A percentile compares a stretch with the other conserved stretches of the same genome.
Conservation (phyloP, 1,284 basidiomycete species). For the Microbotryum lychnidis-dioicae region DNA sequence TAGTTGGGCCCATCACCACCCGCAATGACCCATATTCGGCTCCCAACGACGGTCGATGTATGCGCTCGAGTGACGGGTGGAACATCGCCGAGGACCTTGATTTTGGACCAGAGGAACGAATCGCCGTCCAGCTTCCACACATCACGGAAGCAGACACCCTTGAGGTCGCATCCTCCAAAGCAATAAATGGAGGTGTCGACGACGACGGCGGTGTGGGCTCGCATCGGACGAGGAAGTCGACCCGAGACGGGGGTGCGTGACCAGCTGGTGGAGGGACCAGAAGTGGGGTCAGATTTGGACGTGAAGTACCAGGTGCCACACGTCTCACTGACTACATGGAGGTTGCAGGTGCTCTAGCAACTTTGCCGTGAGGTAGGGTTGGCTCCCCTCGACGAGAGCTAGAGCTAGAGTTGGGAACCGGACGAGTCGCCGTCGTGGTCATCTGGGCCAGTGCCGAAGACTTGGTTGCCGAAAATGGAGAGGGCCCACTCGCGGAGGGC, state of each 20-base stretch:
- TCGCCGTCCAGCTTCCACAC: constrained; percentile 31
- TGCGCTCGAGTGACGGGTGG: constrained; percentile 23
- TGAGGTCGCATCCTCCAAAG: constrained; percentile 32
- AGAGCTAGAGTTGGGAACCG: no score
- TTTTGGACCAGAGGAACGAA: constrained; percentile 16
- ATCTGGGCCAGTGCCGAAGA: no score
- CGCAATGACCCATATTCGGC: constrained; percentile 22
- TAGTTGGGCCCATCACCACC: constrained; percentile 34
- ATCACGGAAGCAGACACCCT: constrained; percentile 27
- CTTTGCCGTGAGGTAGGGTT: constrained; percentile 1
- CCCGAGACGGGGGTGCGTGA: constrained; percentile 29
- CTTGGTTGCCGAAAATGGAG: no score
- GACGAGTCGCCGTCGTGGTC: no score
- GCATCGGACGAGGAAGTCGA: constrained; percentile 21
- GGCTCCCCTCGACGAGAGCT: neutral
- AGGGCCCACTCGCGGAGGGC: no score
- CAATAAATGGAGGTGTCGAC: constrained; percentile 22
- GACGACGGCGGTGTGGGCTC: constrained; percentile 28
- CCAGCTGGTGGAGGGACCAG: constrained; percentile 1
- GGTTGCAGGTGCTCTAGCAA: constrained; percentile 4
- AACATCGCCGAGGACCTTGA: constrained; percentile 4
- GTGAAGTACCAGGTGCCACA: no score
- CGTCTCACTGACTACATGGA: constrained; percentile 11
- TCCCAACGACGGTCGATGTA: constrained; percentile 13
- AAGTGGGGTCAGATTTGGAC: no score